Percentiles rank a stretch among this genome's conserved stretches.
Conservation (phyloP, 2,329 filamentous ascomycete genomes). For the Fusarium sp. region DNA sequence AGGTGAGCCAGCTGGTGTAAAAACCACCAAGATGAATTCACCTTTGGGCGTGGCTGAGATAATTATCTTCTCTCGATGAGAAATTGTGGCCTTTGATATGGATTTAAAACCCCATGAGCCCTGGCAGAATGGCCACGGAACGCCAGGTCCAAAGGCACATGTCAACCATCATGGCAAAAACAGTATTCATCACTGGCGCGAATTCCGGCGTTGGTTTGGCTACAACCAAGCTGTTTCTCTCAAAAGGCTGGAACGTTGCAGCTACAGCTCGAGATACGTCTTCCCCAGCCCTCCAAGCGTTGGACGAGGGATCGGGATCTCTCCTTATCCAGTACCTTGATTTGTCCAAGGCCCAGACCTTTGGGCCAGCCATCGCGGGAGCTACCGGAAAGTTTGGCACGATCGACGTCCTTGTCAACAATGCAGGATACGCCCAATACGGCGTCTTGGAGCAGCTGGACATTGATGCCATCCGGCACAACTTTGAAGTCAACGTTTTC, state of each 20-base stretch:
- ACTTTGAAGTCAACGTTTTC: constrained; percentile 29
- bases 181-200: constrained; percentile 20
- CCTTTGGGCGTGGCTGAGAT: neutral
- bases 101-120: neutral
- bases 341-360: constrained; percentile 14
- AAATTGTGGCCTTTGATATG: neutral
- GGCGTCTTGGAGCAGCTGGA: constrained; percentile 19
- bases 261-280: constrained; percentile 1
- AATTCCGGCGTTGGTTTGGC: constrained; percentile 20
- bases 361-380: constrained; percentile 21
- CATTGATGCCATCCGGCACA: constrained; percentile 15
- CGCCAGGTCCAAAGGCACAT: neutral
- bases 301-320: neutral
- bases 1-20: neutral
- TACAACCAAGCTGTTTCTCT: constrained; percentile 16
- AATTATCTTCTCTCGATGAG: neutral
- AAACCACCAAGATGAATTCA: neutral
- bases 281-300: neutral
- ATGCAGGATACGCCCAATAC: constrained; percentile 22
- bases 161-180: constrained; percentile 2
- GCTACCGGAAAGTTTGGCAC: constrained; percentile 26
- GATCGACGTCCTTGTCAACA: constrained; percentile 31
- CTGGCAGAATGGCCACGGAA: neutral
- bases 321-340: constrained; percentile 15
- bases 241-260: constrained; percentile 10